These are phyloP conservation scores for Waitea zeae DNA, from an alignment of 1,284 basidiomycete genomes.

Conservation along the genomic window DNA sequence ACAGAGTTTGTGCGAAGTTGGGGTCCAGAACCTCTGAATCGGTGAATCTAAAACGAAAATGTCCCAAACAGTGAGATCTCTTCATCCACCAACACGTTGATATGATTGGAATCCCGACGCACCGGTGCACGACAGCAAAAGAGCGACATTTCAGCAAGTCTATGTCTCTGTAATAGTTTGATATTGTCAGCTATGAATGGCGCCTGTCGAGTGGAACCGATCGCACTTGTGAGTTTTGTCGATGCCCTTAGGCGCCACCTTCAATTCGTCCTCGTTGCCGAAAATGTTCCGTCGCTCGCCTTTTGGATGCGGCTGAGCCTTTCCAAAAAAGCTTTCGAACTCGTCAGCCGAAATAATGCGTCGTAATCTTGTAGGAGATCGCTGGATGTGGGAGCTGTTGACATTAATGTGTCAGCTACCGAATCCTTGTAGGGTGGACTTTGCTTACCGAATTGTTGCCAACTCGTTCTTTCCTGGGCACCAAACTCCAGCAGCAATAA, in stretches of 20 bases:
- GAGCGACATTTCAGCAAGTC: slow-evolving; percentile 74
- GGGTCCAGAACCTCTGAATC: slow-evolving; percentile 56
- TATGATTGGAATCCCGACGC: too few relatives aligned
- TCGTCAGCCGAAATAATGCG: slow-evolving; percentile 39
- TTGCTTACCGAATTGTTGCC: slow-evolving; percentile 42
- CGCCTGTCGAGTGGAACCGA: slow-evolving; percentile 1
- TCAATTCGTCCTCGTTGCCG: slow-evolving; percentile 67
- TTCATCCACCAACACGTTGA: background rate
- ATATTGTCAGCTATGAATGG: background rate
- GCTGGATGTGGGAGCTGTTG: slow-evolving; percentile 45
- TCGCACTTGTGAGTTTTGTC: slow-evolving; percentile 58
- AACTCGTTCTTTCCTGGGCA: slow-evolving; percentile 71
- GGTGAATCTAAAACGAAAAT: slow-evolving; percentile 65
- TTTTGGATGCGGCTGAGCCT: slow-evolving; percentile 39
- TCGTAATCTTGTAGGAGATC: slow-evolving; percentile 46
- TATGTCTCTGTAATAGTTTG: slow-evolving; percentile 55
- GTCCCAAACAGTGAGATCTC: background rate
- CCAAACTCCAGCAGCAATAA: slow-evolving; percentile 75
- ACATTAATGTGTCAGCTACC: background rate
- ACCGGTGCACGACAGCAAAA: slow-evolving; percentile 56
- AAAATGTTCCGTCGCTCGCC: slow-evolving; percentile 60
- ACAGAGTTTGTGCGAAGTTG: slow-evolving; percentile 49
- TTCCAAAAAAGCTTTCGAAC: slow-evolving; percentile 46
- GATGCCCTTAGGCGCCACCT: slow-evolving; percentile 79
- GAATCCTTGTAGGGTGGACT: background rate